Conservation (phyloP, 2,329 filamentous ascomycete species). For the Aureobasidium sp. region DNA sequence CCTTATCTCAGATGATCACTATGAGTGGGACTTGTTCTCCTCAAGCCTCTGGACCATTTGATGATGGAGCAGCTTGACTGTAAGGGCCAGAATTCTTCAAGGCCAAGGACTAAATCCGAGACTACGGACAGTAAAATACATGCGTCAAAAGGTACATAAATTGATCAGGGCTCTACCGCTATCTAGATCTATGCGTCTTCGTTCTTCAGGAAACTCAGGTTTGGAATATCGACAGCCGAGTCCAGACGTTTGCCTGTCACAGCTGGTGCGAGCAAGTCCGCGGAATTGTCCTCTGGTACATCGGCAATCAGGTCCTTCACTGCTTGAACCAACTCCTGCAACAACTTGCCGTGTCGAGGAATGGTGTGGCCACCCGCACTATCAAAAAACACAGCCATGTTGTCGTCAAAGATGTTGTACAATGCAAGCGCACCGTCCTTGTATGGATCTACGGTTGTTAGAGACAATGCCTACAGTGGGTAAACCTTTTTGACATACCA, state of each 20-base stretch:
- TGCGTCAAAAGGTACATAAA: neutral
- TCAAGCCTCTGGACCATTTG: too few species aligned
- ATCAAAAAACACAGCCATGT: slow-evolving; percentile 2
- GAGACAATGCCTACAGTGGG: too few species aligned
- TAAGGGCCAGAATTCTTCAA: too few species aligned
- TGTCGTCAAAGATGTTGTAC: slow-evolving; percentile 10
- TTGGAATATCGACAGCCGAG: neutral
- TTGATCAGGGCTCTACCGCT: neutral
- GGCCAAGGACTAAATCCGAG: too few species aligned
- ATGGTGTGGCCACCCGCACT: slow-evolving; percentile 5
- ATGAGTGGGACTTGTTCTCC: too few species aligned
- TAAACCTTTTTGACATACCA: neutral
- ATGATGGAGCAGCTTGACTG: too few species aligned
- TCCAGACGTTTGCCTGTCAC: neutral
- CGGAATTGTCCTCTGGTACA: neutral
- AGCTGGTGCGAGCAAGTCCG: neutral
- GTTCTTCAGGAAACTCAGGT: neutral
- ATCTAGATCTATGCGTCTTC: neutral
- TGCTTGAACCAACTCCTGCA: neutral
- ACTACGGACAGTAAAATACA: too few species aligned
- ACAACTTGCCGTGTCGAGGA: neutral
- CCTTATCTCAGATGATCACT: too few species aligned
- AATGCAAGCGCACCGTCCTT: slow-evolving; percentile 5
- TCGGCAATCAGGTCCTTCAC: neutral
- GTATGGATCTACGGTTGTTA: neutral